phyloP scores from a whole-genome alignment of 495 filamentous ascomycete genomes.

The Hypoxylon fuscum region DNA sequence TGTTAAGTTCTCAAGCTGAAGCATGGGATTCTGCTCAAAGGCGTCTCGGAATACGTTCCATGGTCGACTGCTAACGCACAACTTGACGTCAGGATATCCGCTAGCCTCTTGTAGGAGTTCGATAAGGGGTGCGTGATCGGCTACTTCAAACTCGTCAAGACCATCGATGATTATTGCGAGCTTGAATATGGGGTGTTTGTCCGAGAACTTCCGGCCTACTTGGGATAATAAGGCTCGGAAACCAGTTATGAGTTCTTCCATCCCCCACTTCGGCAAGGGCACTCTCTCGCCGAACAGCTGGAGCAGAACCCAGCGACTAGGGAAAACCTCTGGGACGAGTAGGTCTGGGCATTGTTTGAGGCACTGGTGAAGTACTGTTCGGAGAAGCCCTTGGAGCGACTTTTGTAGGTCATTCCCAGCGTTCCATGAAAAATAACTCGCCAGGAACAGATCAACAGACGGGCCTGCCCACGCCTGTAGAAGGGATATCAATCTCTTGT shows the following conservation, averaged over 20 bases:
- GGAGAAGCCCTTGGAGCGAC: slow-evolving; percentile 52
- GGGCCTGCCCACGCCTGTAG: background rate
- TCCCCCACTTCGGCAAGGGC: background rate
- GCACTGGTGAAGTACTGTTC: slow-evolving; percentile 46
- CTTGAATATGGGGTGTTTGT: background rate
- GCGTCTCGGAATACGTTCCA: slow-evolving; percentile 50
- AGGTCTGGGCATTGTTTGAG: slow-evolving; percentile 35
- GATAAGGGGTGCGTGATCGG: slow-evolving; percentile 32
- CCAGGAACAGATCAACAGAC: slow-evolving; percentile 16
- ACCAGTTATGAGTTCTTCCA: background rate
- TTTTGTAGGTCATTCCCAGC: slow-evolving; percentile 47
- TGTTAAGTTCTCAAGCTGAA: slow-evolving; percentile 43
- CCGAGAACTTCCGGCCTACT: background rate
- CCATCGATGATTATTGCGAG: slow-evolving; percentile 57
- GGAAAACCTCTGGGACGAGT: background rate
- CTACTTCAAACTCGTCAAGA: slow-evolving; percentile 39
- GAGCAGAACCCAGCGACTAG: background rate
- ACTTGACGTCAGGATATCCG: slow-evolving; percentile 37
- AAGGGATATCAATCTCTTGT: background rate
- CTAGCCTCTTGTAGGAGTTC: slow-evolving; percentile 6
- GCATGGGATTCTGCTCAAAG: slow-evolving; percentile 26
- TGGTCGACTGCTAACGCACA: slow-evolving; percentile 56
- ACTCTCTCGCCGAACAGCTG: background rate
- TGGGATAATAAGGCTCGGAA: slow-evolving; percentile 6
- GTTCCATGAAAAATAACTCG: slow-evolving; percentile 54